Conservation (phyloP, 768 basidiomycete species). For the Trametes gibbosa region DNA sequence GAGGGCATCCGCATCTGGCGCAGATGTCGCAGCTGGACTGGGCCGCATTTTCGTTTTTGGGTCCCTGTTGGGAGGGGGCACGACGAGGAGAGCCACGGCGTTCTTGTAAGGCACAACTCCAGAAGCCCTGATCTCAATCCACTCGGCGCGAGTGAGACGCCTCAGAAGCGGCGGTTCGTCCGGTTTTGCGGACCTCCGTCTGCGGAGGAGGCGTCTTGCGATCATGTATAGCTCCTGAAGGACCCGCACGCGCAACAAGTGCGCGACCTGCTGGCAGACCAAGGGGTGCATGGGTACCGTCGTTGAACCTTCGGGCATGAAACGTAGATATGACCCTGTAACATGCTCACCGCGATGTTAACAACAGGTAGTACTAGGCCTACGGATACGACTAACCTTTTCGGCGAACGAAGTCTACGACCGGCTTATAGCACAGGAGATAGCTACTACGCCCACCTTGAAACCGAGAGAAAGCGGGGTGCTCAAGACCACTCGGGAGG, state of each 20-base stretch:
- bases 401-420: conserved; percentile 38
- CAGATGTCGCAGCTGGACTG: conserved; percentile 10
- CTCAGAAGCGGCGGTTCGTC: conserved; percentile 45
- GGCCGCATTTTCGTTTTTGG: conserved; percentile 45
- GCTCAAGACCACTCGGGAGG: conserved; percentile 64
- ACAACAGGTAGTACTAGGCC: not conserved
- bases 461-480: conserved; percentile 54
- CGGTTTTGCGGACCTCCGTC: conserved; percentile 22
- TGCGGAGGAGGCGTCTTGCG: conserved; percentile 39
- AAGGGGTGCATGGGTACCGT: conserved; percentile 35
- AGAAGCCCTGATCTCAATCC: conserved; percentile 44
- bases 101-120: conserved; percentile 47
- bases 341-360: not conserved
- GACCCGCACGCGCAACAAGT: conserved; percentile 68
- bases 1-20: not conserved
- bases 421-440: conserved; percentile 57
- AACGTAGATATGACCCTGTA: conserved; percentile 9
- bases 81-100: conserved; percentile 65
- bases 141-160: conserved; percentile 63
- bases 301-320: conserved; percentile 27
- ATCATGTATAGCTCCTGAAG: conserved; percentile 74
- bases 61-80: conserved; percentile 63
- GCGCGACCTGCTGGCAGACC: conserved; percentile 54
- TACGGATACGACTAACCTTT: conserved; percentile 32
- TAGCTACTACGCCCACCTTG: conserved; percentile 49